phyloP scores from a whole-genome alignment of 768 basidiomycete species.

The Tephrocybe sp. region DNA sequence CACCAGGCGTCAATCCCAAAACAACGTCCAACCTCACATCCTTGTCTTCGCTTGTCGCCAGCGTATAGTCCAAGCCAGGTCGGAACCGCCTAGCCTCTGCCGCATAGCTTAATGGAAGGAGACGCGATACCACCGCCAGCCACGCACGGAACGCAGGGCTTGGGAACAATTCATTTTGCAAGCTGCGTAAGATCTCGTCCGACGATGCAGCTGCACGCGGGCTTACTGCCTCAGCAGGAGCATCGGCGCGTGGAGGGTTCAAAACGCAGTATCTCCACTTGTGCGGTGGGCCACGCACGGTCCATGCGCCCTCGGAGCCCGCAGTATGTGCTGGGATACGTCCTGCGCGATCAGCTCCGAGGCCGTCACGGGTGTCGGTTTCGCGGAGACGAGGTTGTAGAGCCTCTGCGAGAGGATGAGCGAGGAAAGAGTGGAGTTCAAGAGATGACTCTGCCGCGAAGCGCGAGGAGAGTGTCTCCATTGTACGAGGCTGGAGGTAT shows the following conservation, averaged over 20 bases:
- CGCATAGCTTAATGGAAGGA: conserved; percentile 69
- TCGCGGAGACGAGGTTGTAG: conserved; percentile 66
- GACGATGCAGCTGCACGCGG: conserved; percentile 54
- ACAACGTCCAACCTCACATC: conserved; percentile 85
- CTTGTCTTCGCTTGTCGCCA: conserved; percentile 82
- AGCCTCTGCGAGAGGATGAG: conserved; percentile 58
- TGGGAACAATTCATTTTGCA: conserved; percentile 79
- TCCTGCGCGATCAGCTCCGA: conserved; percentile 49
- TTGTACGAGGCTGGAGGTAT: conserved; percentile 80
- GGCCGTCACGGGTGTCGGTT: conserved; percentile 61
- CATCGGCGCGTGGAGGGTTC: conserved; percentile 32
- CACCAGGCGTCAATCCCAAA: conserved; percentile 78
- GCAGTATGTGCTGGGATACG: conserved; percentile 66
- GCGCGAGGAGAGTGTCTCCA: conserved; percentile 73
- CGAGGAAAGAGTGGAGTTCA: conserved; percentile 85
- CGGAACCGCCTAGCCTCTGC: conserved; percentile 87
- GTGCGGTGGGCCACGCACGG: conserved; percentile 83
- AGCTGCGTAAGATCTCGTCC: conserved; percentile 55
- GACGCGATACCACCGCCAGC: conserved; percentile 67
- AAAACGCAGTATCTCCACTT: conserved; percentile 91
- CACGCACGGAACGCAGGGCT: conserved; percentile 88
- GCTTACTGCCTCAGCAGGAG: conserved; percentile 42
- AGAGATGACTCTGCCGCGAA: conserved; percentile 87
- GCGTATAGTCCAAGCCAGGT: conserved; percentile 91
- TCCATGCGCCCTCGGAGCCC: conserved; percentile 64